phyloP scores from a whole-genome alignment of 148 eudicot species.

The Suaeda aralocaspica region DNA sequence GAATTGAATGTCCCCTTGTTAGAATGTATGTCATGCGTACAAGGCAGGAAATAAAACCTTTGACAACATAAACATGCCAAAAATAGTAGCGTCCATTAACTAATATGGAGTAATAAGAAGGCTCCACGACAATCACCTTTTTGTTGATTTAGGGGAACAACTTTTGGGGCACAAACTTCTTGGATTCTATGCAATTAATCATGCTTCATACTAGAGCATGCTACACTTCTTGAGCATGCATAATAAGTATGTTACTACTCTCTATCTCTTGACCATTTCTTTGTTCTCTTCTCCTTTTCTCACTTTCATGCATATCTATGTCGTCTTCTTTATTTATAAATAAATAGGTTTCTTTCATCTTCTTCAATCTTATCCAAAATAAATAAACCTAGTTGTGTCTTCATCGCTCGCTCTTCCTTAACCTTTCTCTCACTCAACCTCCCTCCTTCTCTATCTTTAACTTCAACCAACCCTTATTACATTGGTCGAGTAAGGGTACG shows the following conservation, averaged over 20 bases:
- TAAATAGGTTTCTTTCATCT: too few species aligned
- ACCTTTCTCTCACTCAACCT: too few species aligned
- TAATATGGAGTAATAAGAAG: conserved; percentile 29
- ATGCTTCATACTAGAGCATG: conserved; percentile 15
- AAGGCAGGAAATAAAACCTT: conserved; percentile 14
- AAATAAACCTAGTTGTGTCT: too few species aligned
- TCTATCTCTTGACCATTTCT: background rate
- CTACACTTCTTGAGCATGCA: conserved; percentile 13
- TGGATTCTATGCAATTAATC: conserved; percentile 21
- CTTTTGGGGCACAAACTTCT: conserved; percentile 24
- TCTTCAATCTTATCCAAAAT: too few species aligned
- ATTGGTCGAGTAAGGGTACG: too few species aligned
- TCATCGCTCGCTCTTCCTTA: too few species aligned
- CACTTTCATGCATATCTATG: background rate
- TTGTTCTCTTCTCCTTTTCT: background rate
- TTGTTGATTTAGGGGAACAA: background rate
- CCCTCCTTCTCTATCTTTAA: too few species aligned
- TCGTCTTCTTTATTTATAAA: background rate
- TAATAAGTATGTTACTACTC: conserved; percentile 16
- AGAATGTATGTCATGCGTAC: conserved; percentile 13
- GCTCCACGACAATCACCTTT: conserved; percentile 16
- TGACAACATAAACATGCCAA: background rate
- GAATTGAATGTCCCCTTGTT: background rate
- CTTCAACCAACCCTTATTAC: too few species aligned
- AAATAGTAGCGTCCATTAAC: background rate